These are phyloP conservation scores for Beta lomatogona DNA, from an alignment of 179 eudicot species.

Conservation along the genomic window DNA sequence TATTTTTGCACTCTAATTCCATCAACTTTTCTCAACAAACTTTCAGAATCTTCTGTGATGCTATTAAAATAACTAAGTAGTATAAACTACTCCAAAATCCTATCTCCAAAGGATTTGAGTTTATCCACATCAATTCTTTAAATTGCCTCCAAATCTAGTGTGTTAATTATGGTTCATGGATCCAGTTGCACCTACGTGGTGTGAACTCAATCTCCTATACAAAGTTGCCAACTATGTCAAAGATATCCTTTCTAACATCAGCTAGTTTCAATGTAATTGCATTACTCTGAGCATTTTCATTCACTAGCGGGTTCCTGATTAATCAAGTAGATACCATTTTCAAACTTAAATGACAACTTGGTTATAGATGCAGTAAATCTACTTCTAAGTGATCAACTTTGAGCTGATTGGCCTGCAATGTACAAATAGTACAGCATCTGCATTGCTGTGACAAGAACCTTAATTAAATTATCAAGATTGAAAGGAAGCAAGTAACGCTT, in stretches of 20 bases:
- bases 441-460: constrained; percentile 1
- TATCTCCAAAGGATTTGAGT: background rate
- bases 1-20: background rate
- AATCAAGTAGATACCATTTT: background rate
- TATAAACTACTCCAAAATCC: background rate
- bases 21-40: background rate
- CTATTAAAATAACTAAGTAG: background rate
- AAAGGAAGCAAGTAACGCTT: background rate
- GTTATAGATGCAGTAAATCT: too few relatives aligned
- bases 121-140: background rate
- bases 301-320: background rate
- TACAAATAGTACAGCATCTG: background rate
- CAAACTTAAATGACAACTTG: background rate
- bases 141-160: background rate
- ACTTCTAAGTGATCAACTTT: background rate
- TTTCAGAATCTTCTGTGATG: background rate
- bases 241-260: background rate
- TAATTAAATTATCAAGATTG: background rate
- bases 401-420: background rate
- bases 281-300: too few relatives aligned
- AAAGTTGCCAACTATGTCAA: background rate
- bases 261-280: background rate
- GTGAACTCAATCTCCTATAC: background rate
- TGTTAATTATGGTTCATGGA: background rate
- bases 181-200: background rate